Percentiles rank a stretch among this genome's conserved stretches.
Evolutionary conservation across 306 rosid species (phyloP).

Genomic region (Quercus suber): DNA sequence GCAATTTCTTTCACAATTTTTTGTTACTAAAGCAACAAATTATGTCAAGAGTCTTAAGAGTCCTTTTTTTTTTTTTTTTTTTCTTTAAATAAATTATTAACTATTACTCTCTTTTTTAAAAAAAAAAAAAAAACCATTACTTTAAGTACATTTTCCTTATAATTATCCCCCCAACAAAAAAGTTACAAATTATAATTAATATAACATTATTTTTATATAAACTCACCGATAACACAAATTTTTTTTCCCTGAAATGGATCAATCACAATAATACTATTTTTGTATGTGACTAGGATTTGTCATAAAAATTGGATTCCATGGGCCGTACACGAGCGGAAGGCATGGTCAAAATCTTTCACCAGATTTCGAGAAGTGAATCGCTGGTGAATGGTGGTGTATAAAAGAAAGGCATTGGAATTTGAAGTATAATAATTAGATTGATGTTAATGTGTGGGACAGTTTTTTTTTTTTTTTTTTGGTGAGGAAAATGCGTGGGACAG

Average conservation of each 20-base stretch:
- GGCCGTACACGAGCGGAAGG: neutral
- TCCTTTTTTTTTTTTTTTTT: no score
- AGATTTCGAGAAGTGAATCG: constrained; percentile 8
- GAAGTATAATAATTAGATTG: constrained; percentile 35
- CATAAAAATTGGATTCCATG: neutral
- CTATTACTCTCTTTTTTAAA: no score
- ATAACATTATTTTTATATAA: neutral
- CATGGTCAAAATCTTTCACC: constrained; percentile 32
- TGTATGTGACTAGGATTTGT: no score
- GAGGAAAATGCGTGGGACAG: constrained; percentile 3
- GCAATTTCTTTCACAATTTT: no score
- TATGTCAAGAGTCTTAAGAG: no score
- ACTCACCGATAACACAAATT: no score
- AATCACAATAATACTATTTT: no score
- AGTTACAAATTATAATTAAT: no score
- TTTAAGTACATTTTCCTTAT: no score
- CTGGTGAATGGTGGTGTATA: constrained; percentile 4
- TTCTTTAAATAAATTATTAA: no score
- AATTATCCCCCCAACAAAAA: fast-evolving
- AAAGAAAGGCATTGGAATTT: constrained; percentile 67
- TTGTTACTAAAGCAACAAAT: no score
- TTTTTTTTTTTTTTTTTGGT: neutral
- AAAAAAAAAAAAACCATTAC: fast-evolving
- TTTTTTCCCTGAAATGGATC: no score
- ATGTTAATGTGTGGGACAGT: constrained; percentile 19